Base-by-base conservation (phyloP, 192 early-diverging fungal species). In the Diversispora epigaea region DNA sequence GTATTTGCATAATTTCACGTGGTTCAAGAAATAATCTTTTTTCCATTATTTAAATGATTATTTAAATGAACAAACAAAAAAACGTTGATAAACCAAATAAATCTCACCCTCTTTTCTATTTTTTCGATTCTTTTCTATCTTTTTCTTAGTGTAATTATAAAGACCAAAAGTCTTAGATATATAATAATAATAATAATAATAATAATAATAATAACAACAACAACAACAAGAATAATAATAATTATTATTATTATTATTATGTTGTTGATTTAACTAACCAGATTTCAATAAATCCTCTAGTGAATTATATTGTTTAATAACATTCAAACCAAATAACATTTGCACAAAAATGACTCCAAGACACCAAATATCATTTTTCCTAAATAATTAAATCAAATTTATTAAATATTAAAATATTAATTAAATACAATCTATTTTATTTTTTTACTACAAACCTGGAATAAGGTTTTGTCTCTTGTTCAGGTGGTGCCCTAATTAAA, bases 321-420 rank as follows among this genome's bases (percentile, higher is more conserved):
- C 79, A 25, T 91, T 90, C 12, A 81, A 70, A 14, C 92, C 92
- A 78, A 89, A 86, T 5, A 88, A 69, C 92, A 93, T 93, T 60
- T 91, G 88, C 50, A 92, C 73, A 15, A 88, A 87, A 0, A 89
- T 83, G 15, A 90, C 77, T 19, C 90, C 91, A 0, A 87, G 80
- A 54, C 88, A 90, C 88, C 89, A 93, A 17, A 93, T 85, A 77
- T 93, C 92, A 76, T 92, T 92, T 62, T 92, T 92, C 60, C 87
- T 72, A 25, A 66, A 52, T 57, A 5, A 63, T n/a, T 32, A 81
- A n/a, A 41, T n/a, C 40, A 68, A 14, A 57, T n/a, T n/a, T 5
- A 14, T 60, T 79, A 60, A 63, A 76, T 54, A 21, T 19, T 40
- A 65, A 76, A 55, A 14, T 45, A 17, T 21, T 64, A 44, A 64